Evolutionary conservation across 2,329 filamentous ascomycete species (phyloP).

Genomic region (Epichloe hybrida): DNA sequence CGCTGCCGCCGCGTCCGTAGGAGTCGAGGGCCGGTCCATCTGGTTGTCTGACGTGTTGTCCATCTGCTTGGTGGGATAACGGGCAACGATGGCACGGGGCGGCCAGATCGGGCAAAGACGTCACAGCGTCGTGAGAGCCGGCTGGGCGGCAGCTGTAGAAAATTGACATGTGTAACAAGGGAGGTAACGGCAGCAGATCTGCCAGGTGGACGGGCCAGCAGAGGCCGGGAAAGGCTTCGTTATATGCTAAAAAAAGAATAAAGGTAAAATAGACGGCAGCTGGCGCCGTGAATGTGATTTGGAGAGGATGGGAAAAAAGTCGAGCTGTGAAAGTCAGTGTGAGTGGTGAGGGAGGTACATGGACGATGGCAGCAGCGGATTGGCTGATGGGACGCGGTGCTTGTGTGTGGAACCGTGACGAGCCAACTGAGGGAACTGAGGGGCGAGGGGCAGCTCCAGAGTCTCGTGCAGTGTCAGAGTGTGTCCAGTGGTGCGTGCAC

Average conservation of each 20-base stretch:
- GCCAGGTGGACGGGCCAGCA: not conserved
- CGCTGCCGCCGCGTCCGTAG: constrained; percentile 33
- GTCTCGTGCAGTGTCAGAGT: too few relatives aligned
- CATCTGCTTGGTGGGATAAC: constrained; percentile 3
- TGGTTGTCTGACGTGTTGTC: constrained; percentile 14
- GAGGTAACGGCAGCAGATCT: constrained; percentile 8
- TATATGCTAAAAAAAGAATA: not conserved
- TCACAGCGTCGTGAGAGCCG: constrained; percentile 39
- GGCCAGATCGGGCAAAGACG: constrained; percentile 30
- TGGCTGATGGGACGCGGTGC: constrained; percentile 20
- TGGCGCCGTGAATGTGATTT: not conserved
- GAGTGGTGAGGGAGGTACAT: constrained; percentile 3
- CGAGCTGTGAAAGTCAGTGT: not conserved
- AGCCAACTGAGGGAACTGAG: not conserved
- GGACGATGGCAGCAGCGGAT: constrained; percentile 16
- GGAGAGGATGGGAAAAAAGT: not conserved
- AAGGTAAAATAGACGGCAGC: not conserved
- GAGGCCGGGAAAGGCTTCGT: not conserved
- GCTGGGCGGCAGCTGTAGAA: constrained; percentile 37
- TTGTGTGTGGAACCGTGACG: constrained; percentile 24
- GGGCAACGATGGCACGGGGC: constrained; percentile 19
- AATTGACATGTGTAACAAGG: constrained; percentile 43
- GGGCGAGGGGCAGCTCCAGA: constrained; percentile 1
- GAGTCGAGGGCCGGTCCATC: constrained; percentile 40
- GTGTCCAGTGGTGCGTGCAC: too few relatives aligned